Evolutionary conservation across 306 rosid genomes (phyloP).

Genomic region (Quercus dentata): DNA sequence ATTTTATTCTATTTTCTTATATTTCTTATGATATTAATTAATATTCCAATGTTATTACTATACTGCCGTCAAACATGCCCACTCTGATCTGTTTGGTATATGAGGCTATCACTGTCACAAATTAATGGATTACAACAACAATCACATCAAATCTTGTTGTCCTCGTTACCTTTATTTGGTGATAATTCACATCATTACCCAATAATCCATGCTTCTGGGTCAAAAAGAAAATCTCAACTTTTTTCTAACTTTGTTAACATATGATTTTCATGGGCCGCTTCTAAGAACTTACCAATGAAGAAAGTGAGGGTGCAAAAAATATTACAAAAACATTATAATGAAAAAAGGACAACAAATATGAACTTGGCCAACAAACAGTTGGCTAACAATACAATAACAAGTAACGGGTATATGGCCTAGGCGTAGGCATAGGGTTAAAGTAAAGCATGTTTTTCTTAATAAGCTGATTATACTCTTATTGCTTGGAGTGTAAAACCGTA

Average conservation of each 20-base stretch:
- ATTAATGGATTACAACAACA: background rate
- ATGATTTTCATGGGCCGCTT: constrained; percentile 23
- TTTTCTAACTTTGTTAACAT: constrained; percentile 14
- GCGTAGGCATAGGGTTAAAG: too few relatives aligned
- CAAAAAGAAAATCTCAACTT: constrained; percentile 38
- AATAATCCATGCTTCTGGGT: constrained; percentile 17
- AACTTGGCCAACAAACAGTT: constrained; percentile 3
- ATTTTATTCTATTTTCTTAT: too few relatives aligned
- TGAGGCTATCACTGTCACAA: too few relatives aligned
- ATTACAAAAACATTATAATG: background rate
- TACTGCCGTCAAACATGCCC: too few relatives aligned
- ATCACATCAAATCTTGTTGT: background rate
- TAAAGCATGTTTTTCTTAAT: too few relatives aligned
- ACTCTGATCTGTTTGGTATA: too few relatives aligned
- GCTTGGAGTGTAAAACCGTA: too few relatives aligned
- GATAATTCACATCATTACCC: constrained; percentile 17
- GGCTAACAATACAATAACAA: background rate
- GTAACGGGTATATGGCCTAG: background rate
- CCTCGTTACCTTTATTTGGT: background rate
- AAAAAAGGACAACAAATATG: too few relatives aligned
- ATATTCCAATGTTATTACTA: too few relatives aligned
- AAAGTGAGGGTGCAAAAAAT: background rate
- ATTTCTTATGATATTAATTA: too few relatives aligned
- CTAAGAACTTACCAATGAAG: constrained; percentile 37
- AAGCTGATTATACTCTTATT: too few relatives aligned